Base-by-base conservation (phyloP, 306 rosid genomes). In the Castanospermum australe region DNA sequence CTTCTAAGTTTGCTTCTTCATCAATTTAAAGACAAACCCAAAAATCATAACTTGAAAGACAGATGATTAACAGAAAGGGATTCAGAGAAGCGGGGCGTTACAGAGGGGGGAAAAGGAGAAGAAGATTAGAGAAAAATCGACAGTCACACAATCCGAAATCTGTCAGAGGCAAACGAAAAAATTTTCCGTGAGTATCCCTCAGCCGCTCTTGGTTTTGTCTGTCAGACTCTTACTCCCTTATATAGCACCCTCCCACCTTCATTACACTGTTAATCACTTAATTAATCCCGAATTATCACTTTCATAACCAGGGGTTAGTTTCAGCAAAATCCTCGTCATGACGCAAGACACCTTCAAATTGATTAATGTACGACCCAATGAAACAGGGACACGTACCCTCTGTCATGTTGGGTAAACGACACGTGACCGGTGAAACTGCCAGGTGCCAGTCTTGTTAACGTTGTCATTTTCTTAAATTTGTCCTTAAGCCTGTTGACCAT, bases 51-150 rank as follows among this genome's bases (percentile, higher is more conserved):
- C 77, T 77, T 85, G 98, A 93, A 93, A 95, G 97, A 91, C 98
- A 93, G 97, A 91, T 89, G 92, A 91, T 90, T 87, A 92, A 87
- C 99, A 93, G 98, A 95, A 93, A 89, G 98, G 97, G 98, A 95
- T 91, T 86, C 98, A 90, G 94, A 91, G 97, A 90, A 91, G 95
- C 92, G 97, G 97, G 98, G 88, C 0, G 80, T 79, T 47, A 63
- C 83, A 92, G 98, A 91, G 60, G 76, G 82, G 90, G 79, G n/a
- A 22, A 20, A 12, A 81, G 25, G 6, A 20, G 71, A 62, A 1
- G 36, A 73, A 79, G 64, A 50, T 25, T 4, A 52, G 2, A 24
- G 52, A 55, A 65, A 56, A 5, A 36, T 30, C 9, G 62, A 57
- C 8, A 38, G 41, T 28, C 41, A 76, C 67, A 62, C 48, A 59